Base-by-base conservation (phyloP, 2,329 filamentous ascomycete species). In the Beauveria sp. region DNA sequence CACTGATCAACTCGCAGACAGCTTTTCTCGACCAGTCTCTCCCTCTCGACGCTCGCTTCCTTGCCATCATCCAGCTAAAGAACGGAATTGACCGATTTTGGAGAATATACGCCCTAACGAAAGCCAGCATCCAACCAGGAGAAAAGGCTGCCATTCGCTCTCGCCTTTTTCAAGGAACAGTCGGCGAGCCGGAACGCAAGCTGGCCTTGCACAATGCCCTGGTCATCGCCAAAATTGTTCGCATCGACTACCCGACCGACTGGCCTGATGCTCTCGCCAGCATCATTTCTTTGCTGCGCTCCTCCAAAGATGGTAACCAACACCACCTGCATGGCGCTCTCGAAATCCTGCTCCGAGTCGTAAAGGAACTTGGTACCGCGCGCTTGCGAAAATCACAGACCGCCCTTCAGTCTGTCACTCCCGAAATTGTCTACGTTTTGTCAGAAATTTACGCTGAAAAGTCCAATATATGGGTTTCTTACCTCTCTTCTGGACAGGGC, bases 41-140 rank as follows among this genome's bases (percentile, higher is more conserved):
- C 1, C 89, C 91, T 1, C 76, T 85, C 62, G 88, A 96, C 69
- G 84, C 93, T 59, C 89, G 95, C 64, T 92, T 96, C 70, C 86
- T 97, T 12, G 90, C 93, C 60, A 86, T 98, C 62, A 96, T 98
- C 67, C 90, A 96, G 72, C 82, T 99, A 60, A 98, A 98, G 73
- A 97, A 98, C 73, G 95, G 93, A 61, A 93, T 98, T 74, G 93
- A 98, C 72, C 92, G 89, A 72, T 91, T 92, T 74, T 99, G 95
- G 95, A 84, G 95, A 16, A 67, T 76, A n/a, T 71, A 91, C 82
- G 71, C 76, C 40, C 67, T 75, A 62, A 56, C 72, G 31, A 80
- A 78, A 71, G 90, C 89, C 40, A 86, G 90, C 55, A 83, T 89
- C 62, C 86, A 88, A 71, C 83, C 84, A 31, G 83, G 88, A 22